These are phyloP conservation scores for Paraphoma sp. DNA, from an alignment of 2,329 filamentous ascomycete genomes.

Conservation along the genomic window DNA sequence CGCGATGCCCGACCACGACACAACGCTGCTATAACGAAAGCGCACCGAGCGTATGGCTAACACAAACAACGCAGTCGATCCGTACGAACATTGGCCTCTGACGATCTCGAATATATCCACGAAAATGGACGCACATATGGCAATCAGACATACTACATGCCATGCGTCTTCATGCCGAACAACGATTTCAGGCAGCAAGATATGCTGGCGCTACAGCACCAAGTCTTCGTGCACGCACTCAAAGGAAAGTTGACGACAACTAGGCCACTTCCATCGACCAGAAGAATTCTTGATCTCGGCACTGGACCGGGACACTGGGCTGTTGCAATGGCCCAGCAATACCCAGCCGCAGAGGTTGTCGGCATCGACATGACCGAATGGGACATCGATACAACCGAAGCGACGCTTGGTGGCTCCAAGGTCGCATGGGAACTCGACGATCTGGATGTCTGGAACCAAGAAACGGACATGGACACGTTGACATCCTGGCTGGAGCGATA, in stretches of 20 bases:
- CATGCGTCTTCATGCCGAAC: constrained; percentile 52
- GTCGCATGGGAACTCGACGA: constrained; percentile 49
- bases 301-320: constrained; percentile 60
- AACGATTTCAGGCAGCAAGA: constrained; percentile 68
- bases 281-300: constrained; percentile 51
- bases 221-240: constrained; percentile 61
- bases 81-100: constrained; percentile 48
- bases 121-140: constrained; percentile 69
- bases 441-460: constrained; percentile 43
- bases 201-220: constrained; percentile 66
- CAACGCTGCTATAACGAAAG: too few relatives aligned
- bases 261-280: constrained; percentile 28
- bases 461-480: constrained; percentile 35
- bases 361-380: constrained; percentile 58
- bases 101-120: constrained; percentile 62
- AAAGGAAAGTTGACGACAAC: constrained; percentile 47
- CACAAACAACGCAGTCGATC: constrained; percentile 32
- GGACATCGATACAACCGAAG: constrained; percentile 58
- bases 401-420: constrained; percentile 31
- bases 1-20: too few relatives aligned
- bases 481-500: constrained; percentile 26
- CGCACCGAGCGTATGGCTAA: constrained; percentile 1
- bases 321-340: constrained; percentile 53
- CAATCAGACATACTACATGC: constrained; percentile 69
- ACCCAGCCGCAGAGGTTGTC: constrained; percentile 56